A percentile compares a stretch with the other conserved stretches of the same genome.
phyloP scores from a whole-genome alignment of 805 yeast genomes.

The Candida argentea region DNA sequence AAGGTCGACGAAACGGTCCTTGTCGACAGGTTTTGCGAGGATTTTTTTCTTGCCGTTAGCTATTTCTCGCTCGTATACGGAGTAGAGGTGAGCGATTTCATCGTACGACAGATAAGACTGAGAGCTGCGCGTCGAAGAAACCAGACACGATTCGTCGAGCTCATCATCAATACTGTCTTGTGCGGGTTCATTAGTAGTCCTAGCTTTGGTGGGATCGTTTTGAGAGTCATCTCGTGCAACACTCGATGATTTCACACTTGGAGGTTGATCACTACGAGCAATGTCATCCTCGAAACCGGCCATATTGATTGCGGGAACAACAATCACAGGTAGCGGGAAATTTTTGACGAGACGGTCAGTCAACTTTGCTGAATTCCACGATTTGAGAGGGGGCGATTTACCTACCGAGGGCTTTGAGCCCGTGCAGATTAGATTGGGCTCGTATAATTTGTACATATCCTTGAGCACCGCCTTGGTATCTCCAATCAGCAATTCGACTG shows the following conservation, averaged over 20 bases:
- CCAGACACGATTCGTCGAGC: conserved; percentile 12
- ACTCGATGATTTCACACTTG: background rate
- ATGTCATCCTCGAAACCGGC: conserved; percentile 38
- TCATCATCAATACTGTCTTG: conserved; percentile 4
- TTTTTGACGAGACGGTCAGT: conserved; percentile 57
- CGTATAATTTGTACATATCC: conserved; percentile 51
- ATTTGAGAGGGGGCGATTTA: conserved; percentile 40
- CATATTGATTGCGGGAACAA: conserved; percentile 55
- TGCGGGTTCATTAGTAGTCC: background rate
- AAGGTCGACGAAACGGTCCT: conserved; percentile 18
- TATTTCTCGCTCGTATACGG: conserved; percentile 16
- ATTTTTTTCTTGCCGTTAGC: conserved; percentile 7
- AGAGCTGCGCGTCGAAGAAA: conserved; percentile 8
- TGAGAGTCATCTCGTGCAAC: background rate
- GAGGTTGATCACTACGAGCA: background rate
- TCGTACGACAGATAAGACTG: conserved; percentile 28
- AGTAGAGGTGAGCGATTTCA: conserved; percentile 26
- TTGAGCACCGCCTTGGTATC: conserved; percentile 44
- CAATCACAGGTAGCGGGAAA: conserved; percentile 56
- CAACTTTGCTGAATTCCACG: conserved; percentile 54
- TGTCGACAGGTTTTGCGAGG: conserved; percentile 11
- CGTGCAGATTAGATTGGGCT: conserved; percentile 47
- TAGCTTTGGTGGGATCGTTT: background rate
- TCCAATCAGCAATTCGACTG: conserved; percentile 55
- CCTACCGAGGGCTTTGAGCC: conserved; percentile 40